phyloP scores from a whole-genome alignment of 1,284 basidiomycete genomes.

The Microbotryum scabiosae region DNA sequence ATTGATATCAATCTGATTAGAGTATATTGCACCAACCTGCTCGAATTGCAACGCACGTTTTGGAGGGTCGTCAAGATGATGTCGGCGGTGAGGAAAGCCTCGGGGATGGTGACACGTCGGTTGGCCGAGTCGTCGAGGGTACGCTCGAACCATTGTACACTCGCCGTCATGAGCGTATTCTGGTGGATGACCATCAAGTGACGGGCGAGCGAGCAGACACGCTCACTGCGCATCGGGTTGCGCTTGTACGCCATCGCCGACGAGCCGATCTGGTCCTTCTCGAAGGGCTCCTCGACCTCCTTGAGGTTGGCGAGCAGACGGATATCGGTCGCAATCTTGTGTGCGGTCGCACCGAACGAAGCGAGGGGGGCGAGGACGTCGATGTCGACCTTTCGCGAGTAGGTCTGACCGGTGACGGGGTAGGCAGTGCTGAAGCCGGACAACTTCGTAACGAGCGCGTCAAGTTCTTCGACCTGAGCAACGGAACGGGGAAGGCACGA shows the following conservation, averaged over 20 bases:
- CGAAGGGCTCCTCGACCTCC: slow-evolving; percentile 98
- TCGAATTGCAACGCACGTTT: too few species aligned
- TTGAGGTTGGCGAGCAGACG: slow-evolving; percentile 87
- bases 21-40: neutral
- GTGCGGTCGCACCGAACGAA: slow-evolving; percentile 86
- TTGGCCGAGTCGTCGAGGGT: slow-evolving; percentile 96
- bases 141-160: slow-evolving; percentile 93
- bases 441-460: slow-evolving; percentile 77
- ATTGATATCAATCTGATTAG: neutral
- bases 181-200: slow-evolving; percentile 89
- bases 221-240: slow-evolving; percentile 98
- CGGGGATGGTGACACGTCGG: slow-evolving; percentile 88
- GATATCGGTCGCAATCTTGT: slow-evolving; percentile 96
- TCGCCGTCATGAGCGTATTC: slow-evolving; percentile 83
- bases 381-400: slow-evolving; percentile 94
- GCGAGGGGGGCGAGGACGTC: slow-evolving; percentile 86
- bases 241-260: slow-evolving; percentile 95
- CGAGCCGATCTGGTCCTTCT: slow-evolving; percentile 93
- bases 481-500: too few species aligned
- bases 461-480: slow-evolving; percentile 72
- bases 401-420: slow-evolving; percentile 97
- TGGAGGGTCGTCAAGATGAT: slow-evolving; percentile 91
- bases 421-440: slow-evolving; percentile 90
- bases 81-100: slow-evolving; percentile 94
- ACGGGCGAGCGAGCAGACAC: slow-evolving; percentile 86